A percentile compares a stretch with the other conserved stretches of the same genome.
Evolutionary conservation across 352 stramenopile species (phyloP).

Genomic region (Achlya hypogyna): DNA sequence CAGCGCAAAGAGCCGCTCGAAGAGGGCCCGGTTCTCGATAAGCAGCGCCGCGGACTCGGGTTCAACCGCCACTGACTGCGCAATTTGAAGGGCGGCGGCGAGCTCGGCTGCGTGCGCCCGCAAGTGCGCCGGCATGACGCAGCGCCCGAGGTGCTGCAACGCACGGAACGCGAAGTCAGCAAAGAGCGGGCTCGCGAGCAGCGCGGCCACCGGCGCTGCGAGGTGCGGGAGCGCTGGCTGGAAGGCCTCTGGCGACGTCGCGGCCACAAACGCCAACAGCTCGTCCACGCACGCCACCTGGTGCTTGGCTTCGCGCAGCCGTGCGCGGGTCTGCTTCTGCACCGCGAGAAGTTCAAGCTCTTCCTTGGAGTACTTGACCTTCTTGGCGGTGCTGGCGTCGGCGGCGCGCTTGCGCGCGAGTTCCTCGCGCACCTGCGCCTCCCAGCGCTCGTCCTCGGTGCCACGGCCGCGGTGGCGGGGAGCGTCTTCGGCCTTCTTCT

Average conservation of each 20-base stretch:
- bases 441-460: slow-evolving; percentile 79
- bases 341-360: slow-evolving; percentile 46
- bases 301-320: slow-evolving; percentile 35
- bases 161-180: slow-evolving; percentile 28
- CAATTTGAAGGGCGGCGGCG: slow-evolving; percentile 43
- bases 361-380: slow-evolving; percentile 29
- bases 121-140: slow-evolving; percentile 54
- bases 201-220: slow-evolving; percentile 34
- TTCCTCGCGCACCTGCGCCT: slow-evolving; percentile 76
- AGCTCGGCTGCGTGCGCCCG: slow-evolving; percentile 59
- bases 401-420: slow-evolving; percentile 39
- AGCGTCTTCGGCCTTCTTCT: slow-evolving; percentile 36
- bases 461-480: slow-evolving; percentile 30
- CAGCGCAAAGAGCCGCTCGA: slow-evolving; percentile 44
- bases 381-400: slow-evolving; percentile 24
- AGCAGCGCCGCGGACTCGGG: slow-evolving; percentile 35
- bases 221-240: slow-evolving; percentile 63
- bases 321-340: slow-evolving; percentile 46
- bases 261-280: slow-evolving; percentile 48
- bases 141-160: slow-evolving; percentile 40
- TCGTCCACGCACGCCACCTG: slow-evolving; percentile 47
- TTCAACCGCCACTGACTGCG: slow-evolving; percentile 27
- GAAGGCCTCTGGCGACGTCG: slow-evolving; percentile 48
- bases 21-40: slow-evolving; percentile 35
- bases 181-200: slow-evolving; percentile 60